Conservation (phyloP, 1,284 basidiomycete genomes). For the Ustilago crameri region DNA sequence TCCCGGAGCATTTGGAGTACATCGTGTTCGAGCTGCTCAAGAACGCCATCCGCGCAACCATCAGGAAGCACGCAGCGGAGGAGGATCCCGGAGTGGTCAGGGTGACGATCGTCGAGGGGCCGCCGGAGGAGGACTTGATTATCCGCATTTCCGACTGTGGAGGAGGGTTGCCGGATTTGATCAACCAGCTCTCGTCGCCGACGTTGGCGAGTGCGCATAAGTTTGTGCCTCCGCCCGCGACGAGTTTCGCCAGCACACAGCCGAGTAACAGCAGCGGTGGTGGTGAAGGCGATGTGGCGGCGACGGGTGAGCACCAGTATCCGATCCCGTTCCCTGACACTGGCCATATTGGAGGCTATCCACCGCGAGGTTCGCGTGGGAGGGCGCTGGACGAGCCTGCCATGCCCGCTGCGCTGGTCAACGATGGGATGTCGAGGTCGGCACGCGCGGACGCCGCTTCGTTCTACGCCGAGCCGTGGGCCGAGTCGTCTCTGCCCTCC, state of each 20-base stretch:
- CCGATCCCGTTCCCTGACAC: conserved; percentile 45
- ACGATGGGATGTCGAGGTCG: conserved; percentile 6
- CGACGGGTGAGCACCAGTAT: conserved; percentile 15
- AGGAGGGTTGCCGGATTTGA: conserved; percentile 51
- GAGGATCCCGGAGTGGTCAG: conserved; percentile 36
- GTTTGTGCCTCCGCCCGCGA: not conserved
- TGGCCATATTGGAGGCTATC: conserved; percentile 37
- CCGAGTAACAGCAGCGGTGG: too few relatives aligned
- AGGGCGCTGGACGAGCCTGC: conserved; percentile 20
- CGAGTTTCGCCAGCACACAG: conserved; percentile 8
- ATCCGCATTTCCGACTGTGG: conserved; percentile 61
- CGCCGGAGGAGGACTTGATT: conserved; percentile 63
- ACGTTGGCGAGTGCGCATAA: conserved; percentile 2
- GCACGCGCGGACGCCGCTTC: conserved; percentile 6
- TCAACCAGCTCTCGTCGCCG: conserved; percentile 27
- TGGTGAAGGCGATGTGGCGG: not conserved
- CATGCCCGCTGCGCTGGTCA: conserved; percentile 25
- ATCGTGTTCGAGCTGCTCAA: conserved; percentile 88
- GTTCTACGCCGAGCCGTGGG: conserved; percentile 38
- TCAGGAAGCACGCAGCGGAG: conserved; percentile 33
- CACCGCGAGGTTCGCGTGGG: conserved; percentile 33
- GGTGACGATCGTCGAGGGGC: conserved; percentile 64
- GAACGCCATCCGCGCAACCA: conserved; percentile 72
- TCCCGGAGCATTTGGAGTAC: conserved; percentile 86
- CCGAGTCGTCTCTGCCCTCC: conserved; percentile 8